Evolutionary conservation across 352 stramenopile species (phyloP), one percentile per base, ranked within the genome.

Genomic region (Phytopythium cucurbitacearum): DNA sequence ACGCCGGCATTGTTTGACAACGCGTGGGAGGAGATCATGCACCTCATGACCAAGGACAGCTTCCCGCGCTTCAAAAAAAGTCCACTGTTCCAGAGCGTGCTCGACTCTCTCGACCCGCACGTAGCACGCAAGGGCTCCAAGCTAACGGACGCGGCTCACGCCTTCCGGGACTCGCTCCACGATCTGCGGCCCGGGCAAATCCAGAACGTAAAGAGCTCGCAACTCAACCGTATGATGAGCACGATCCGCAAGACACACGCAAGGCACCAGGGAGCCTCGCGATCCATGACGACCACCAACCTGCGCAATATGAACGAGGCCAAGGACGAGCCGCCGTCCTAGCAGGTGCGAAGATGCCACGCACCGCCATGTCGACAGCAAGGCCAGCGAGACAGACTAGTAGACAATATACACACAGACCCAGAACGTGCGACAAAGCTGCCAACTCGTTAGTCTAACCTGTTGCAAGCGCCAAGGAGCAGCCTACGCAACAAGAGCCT

Each of bases 41-140:
- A 64, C n/a, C 60, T 91, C 28, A 89, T 91, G 77, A 83, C 64
- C 35, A 88, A 89, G 53, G 80, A 92, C 63, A 89, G 75, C 36
- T 91, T 92, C 48, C 77, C 76, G 8, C 77, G 77, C 7, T 92
- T 91, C 66, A 90, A 92, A 56, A 88, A 87, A 57, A 87, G 74
- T 53, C 53, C 67, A 1, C 51, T 75, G 32, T 91, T 92, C 63
- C 69, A 86, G 56, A 76, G 59, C 34, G 63, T 91, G 7, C 58
- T 92, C 11, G 70, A 89, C 34, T 67, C 64, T 5, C 62, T 92
- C 35, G 76, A 90, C 33, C 76, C 79, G 7, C 72, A 87, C 48
- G 65, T 76, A 9, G 85, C 73, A 35, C 67, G 79, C 10, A 87
- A 87, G 64, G 74, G 74, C 15, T 87, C 76, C 28, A 74, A 76